Percentiles rank a stretch among this genome's conserved stretches.
Evolutionary conservation across 1,139 yeast species (phyloP).

Genomic region (Debaryomyces psychrophilus): DNA sequence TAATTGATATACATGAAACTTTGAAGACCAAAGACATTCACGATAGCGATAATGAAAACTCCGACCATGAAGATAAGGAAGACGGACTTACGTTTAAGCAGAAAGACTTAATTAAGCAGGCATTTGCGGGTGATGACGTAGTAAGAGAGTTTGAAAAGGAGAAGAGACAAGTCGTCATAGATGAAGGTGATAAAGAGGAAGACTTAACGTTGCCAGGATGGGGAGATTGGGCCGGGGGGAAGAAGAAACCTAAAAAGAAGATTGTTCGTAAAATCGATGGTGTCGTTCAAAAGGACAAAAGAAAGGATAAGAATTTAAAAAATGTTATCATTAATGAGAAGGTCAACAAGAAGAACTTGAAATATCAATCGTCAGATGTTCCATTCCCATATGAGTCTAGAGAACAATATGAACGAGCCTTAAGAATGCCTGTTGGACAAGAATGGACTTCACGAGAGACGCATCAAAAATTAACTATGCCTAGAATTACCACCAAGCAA

Average conservation of each 20-base stretch:
- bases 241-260: conserved; percentile 60
- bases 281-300: conserved; percentile 64
- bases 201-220: conserved; percentile 93
- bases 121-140: conserved; percentile 97
- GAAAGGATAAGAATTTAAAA: conserved; percentile 75
- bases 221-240: conserved; percentile 80
- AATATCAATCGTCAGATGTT: conserved; percentile 82
- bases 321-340: conserved; percentile 90
- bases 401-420: conserved; percentile 92
- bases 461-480: conserved; percentile 87
- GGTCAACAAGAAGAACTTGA: conserved; percentile 78
- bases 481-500: conserved; percentile 81
- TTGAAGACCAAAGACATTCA: conserved; percentile 20
- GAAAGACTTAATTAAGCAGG: conserved; percentile 80
- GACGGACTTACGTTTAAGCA: conserved; percentile 64
- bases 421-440: conserved; percentile 96
- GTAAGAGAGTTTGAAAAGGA: conserved; percentile 77
- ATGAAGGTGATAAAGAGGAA: conserved; percentile 86
- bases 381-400: conserved; percentile 93
- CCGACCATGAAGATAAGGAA: conserved; percentile 42
- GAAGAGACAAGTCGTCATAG: conserved; percentile 65
- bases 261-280: conserved; percentile 74
- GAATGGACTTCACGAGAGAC: conserved; percentile 93
- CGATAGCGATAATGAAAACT: conserved; percentile 42
- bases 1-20: conserved; percentile 54